Evolutionary conservation across 805 yeast genomes (phyloP).

Genomic region (Kuraishia hungarica): DNA sequence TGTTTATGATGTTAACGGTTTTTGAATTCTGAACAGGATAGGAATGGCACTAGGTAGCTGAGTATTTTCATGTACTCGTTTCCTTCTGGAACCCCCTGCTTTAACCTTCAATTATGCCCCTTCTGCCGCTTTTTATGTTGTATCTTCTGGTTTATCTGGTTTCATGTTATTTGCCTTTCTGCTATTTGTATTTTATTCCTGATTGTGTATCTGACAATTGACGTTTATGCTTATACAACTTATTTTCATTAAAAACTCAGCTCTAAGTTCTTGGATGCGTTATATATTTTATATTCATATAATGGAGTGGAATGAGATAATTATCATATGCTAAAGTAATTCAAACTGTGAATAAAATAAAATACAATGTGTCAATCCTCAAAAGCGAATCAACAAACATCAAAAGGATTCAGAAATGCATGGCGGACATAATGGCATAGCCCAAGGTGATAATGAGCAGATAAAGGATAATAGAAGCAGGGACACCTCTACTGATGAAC

Average conservation of each 20-base stretch:
- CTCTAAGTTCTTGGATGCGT: too few species aligned
- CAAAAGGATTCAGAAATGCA: slow-evolving; percentile 13
- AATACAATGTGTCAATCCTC: not conserved
- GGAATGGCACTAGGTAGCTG: not conserved
- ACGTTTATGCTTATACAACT: not conserved
- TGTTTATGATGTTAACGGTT: slow-evolving; percentile 1
- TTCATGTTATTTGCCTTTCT: not conserved
- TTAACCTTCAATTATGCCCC: not conserved
- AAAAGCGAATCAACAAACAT: not conserved
- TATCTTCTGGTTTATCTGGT: not conserved
- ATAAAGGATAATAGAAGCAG: slow-evolving; percentile 37
- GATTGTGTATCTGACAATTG: not conserved
- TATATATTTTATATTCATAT: too few species aligned
- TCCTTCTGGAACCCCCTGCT: not conserved
- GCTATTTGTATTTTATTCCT: not conserved
- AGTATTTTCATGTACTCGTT: not conserved
- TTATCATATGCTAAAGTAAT: not conserved
- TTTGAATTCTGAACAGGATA: not conserved
- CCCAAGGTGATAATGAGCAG: slow-evolving; percentile 37
- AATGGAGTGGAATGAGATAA: too few species aligned
- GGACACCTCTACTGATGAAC: slow-evolving; percentile 45
- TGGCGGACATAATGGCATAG: slow-evolving; percentile 34
- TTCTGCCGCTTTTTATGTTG: not conserved
- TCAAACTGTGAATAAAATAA: not conserved
- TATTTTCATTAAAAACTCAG: too few species aligned